Evolutionary conservation across 2,329 filamentous ascomycete genomes (phyloP).

Genomic region (Cladosporium colombiae): DNA sequence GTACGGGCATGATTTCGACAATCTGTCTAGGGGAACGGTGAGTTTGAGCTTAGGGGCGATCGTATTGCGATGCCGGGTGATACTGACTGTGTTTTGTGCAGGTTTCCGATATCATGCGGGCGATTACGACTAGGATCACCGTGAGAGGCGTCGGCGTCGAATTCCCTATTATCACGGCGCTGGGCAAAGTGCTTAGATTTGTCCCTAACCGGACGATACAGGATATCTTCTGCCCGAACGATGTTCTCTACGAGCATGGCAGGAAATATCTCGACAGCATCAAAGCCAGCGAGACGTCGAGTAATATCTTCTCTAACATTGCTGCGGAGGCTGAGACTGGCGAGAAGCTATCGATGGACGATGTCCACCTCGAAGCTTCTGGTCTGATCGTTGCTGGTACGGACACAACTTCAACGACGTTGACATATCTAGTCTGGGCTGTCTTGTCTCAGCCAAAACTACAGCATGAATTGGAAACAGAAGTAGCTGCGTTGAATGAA

Average conservation of each 20-base stretch:
- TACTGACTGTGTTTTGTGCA: slow-evolving; percentile 11
- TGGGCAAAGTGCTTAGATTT: slow-evolving; percentile 23
- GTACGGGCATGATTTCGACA: slow-evolving; percentile 44
- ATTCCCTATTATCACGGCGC: slow-evolving; percentile 30
- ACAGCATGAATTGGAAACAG: slow-evolving; percentile 27
- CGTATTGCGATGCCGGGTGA: neutral
- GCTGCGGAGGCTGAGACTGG: slow-evolving; percentile 32
- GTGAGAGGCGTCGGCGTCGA: slow-evolving; percentile 38
- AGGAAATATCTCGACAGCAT: slow-evolving; percentile 29
- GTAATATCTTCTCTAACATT: slow-evolving; percentile 35
- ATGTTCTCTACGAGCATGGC: slow-evolving; percentile 28
- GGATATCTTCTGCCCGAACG: slow-evolving; percentile 28
- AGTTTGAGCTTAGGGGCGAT: slow-evolving; percentile 8
- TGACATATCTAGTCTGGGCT: slow-evolving; percentile 37
- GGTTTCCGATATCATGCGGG: slow-evolving; percentile 34
- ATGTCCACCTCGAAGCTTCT: slow-evolving; percentile 39
- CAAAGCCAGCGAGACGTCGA: slow-evolving; percentile 23
- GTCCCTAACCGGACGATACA: slow-evolving; percentile 27
- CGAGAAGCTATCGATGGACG: slow-evolving; percentile 26
- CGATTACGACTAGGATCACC: slow-evolving; percentile 33
- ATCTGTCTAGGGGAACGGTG: slow-evolving; percentile 41
- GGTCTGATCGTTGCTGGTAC: slow-evolving; percentile 49
- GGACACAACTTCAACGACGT: slow-evolving; percentile 42
- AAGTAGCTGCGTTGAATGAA: slow-evolving; percentile 27
- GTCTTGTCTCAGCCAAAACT: slow-evolving; percentile 29